A percentile compares a stretch with the other conserved stretches of the same genome.
phyloP scores from a whole-genome alignment of 768 basidiomycete genomes.

The Tylopilus rubrobrunneus region DNA sequence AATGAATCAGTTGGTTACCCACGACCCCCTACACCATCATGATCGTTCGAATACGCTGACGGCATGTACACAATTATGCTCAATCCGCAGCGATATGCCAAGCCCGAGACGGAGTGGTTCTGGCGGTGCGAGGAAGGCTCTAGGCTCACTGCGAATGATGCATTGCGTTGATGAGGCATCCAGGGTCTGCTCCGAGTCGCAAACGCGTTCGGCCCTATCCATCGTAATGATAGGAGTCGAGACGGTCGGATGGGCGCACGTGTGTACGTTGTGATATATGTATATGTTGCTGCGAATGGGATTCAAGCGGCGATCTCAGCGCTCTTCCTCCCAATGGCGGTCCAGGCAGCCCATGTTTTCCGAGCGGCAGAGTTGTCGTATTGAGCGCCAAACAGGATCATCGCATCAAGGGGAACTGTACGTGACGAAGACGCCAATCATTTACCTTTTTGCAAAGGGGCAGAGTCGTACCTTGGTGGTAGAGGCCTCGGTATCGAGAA shows the following conservation, averaged over 20 bases:
- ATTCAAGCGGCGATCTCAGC: not conserved
- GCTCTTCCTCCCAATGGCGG: not conserved
- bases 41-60: slow-evolving; percentile 4
- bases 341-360: not conserved
- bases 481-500: not conserved
- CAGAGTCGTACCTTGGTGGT: not conserved
- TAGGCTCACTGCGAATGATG: not conserved
- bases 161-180: not conserved
- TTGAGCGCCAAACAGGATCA: slow-evolving; percentile 1
- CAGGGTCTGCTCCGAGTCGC: not conserved
- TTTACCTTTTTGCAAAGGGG: slow-evolving; percentile 12
- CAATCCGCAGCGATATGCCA: slow-evolving; percentile 10
- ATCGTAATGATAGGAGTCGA: not conserved
- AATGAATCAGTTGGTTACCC: not conserved
- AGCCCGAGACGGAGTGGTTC: not conserved
- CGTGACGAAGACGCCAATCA: slow-evolving; percentile 14
- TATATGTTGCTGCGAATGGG: not conserved
- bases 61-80: slow-evolving; percentile 7
- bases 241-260: not conserved
- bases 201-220: not conserved
- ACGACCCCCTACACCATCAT: slow-evolving; percentile 7
- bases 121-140: slow-evolving; percentile 8
- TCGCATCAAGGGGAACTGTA: slow-evolving; percentile 4
- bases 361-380: not conserved
- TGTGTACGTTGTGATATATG: not conserved